These are phyloP conservation scores for Musa beccarii DNA, from an alignment of 176 grass and related monocot species.

Conservation along the genomic window DNA sequence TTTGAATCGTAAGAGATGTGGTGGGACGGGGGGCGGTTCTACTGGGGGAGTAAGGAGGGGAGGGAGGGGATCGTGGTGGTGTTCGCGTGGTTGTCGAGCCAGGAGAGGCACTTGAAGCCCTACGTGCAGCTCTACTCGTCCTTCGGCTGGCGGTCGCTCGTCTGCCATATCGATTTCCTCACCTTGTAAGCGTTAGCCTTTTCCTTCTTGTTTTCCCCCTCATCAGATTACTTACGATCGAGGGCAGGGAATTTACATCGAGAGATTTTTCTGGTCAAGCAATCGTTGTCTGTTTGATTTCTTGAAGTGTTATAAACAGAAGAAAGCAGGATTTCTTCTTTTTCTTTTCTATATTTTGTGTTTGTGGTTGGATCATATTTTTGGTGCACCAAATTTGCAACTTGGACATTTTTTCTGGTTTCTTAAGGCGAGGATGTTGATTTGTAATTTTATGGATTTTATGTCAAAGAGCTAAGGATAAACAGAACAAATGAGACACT, in stretches of 20 bases:
- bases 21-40: conserved; percentile 57
- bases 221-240: neutral
- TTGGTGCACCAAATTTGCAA: neutral
- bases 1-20: conserved; percentile 4
- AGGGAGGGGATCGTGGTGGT: conserved; percentile 61
- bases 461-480: too few relatives aligned
- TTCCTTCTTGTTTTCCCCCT: neutral
- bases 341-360: neutral
- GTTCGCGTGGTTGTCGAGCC: conserved; percentile 89
- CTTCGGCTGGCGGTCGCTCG: conserved; percentile 64
- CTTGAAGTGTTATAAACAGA: neutral
- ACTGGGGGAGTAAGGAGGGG: conserved; percentile 46
- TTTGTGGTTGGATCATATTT: neutral
- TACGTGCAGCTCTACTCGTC: conserved; percentile 65
- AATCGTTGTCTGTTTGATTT: neutral
- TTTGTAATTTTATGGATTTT: neutral
- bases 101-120: conserved; percentile 65
- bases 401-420: neutral
- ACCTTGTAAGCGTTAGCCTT: conserved; percentile 40
- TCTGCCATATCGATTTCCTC: conserved; percentile 83
- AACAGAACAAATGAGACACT: too few relatives aligned
- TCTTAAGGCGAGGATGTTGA: neutral
- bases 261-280: neutral
- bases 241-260: neutral
- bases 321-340: neutral